Conservation (phyloP, 768 basidiomycete species). For the Mycena belliarum region DNA sequence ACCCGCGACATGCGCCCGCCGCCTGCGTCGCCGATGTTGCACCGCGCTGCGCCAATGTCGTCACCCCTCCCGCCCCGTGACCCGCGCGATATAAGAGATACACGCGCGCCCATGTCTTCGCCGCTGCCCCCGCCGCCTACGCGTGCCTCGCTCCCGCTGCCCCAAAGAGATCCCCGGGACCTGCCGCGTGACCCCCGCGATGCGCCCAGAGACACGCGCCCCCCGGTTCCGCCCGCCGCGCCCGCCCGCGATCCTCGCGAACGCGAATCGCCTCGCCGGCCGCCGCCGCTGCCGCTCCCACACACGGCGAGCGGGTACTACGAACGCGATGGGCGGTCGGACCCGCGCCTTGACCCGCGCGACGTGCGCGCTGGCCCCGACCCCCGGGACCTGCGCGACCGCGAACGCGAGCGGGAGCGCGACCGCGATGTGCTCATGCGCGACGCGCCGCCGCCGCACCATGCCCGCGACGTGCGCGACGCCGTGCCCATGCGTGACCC, state of each 20-base stretch:
- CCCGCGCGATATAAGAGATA: background rate
- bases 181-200: conserved; percentile 3
- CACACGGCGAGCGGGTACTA: conserved; percentile 8
- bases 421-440: background rate
- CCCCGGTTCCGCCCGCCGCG: background rate
- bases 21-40: conserved; percentile 3
- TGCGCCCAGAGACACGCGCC: background rate
- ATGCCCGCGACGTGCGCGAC: conserved; percentile 7
- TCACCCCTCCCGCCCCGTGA: conserved; percentile 10
- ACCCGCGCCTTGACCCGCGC: background rate
- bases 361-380: conserved; percentile 1
- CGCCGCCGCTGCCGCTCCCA: conserved; percentile 6
- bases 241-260: conserved; percentile 7
- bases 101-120: conserved; percentile 1
- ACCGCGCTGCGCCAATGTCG: conserved; percentile 9
- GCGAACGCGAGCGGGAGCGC: background rate
- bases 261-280: conserved; percentile 8
- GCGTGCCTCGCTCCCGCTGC: background rate
- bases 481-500: conserved; percentile 4
- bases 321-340: conserved; percentile 3
- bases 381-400: conserved; percentile 9
- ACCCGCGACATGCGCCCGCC: background rate
- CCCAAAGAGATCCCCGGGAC: conserved; percentile 2
- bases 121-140: conserved; percentile 4
- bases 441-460: conserved; percentile 1